Evolutionary conservation across 2,329 filamentous ascomycete species (phyloP), one percentile per base, ranked within the genome.

Genomic region (Sordariomycetes sp.): DNA sequence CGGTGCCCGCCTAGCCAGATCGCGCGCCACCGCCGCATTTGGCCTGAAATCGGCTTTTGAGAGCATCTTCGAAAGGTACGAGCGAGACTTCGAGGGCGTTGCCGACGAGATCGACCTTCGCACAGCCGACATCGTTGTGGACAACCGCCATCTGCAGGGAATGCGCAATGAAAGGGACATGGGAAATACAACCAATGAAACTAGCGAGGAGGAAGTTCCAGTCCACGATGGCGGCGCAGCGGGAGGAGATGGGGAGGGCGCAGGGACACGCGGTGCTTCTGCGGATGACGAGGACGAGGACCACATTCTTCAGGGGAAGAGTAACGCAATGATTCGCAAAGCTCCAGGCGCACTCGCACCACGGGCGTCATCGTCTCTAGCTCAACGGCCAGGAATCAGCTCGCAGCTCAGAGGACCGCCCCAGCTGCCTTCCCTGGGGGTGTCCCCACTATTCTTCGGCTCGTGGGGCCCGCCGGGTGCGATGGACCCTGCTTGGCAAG

Each of bases 31-130:
- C 58, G 88, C 90, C 59, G 85, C 89, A 61, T 75, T 79, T 62
- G 85, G 84, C 60, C 80, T 96, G 48, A 93, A 94, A 69, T 86
- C 84, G n/a, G 85, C 85, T 5, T 94, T 96, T 69, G 91, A 96
- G 67, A 77, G 82, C 59, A 96, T 97, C 58, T 96, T 96, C 68
- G 82, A 87, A 61, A 97, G 96, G 70, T 97, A 96, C 69, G 85
- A 80, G 57, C 85, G 79, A 62, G 88, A 97, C 68, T 96, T 96
- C 66, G 84, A 85, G 1, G 88, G 86, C 4, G 79, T 93, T 55
- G 91, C 87, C 58, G 93, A 97, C 70, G 91, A 96, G 72, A 91
- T 97, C 65, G 90, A 97, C 70, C 76, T 96, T 59, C 76, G 78
- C 55, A 93, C 89, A 0, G 91, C 90, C 58, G 78, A 89, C 60